Base-by-base conservation (phyloP, 257 asterid genomes). In the Verbascum thapsus region DNA sequence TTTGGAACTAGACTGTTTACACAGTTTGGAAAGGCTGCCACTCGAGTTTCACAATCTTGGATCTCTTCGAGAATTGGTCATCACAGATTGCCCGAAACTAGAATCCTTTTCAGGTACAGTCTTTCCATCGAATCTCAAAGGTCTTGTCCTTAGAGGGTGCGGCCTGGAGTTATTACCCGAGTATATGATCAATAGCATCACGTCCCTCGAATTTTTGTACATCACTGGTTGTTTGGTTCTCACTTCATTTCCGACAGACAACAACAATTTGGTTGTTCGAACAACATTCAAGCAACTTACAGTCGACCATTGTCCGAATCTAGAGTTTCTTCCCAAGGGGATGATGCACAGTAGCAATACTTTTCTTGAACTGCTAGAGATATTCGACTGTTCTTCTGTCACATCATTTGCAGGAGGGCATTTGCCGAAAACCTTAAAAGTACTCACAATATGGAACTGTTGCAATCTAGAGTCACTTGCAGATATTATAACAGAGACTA, bases 291-390 rank as follows among this genome's bases (percentile, higher is more conserved):
- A 81, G 69, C 82, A 78, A 42, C 74, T 81, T 64, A 72, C 72
- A 6, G 49, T 78, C 10, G 84, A 75, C 69, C 61, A 44, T 17
- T 75, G 83, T 51, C 81, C 82, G 45, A 56, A 63, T 58, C 68
- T 75, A 26, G 84, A 81, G 76, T 67, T 61, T 52, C 84, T 81
- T 41, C 84, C 84, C 20, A 70, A 67, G 67, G 84, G 82, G 43
- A 70, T 78, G 72, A 81, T 74, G 75, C 79, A 72, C 56, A 61
- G 42, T 55, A 70, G 32, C 60, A 75, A 81, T 32, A 47, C 18
- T 1, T 75, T 26, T 10, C 82, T 78, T 40, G 79, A 79, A 66
- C 71, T 72, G 61, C 63, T 79, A 0, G 79, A 82, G 70, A 68
- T 82, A 35, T 79, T 82, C 13, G 78, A 78, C 55, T 74, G 81